Conservation (phyloP, 805 yeast genomes). For the Wickerhamiella allomyrinae region DNA sequence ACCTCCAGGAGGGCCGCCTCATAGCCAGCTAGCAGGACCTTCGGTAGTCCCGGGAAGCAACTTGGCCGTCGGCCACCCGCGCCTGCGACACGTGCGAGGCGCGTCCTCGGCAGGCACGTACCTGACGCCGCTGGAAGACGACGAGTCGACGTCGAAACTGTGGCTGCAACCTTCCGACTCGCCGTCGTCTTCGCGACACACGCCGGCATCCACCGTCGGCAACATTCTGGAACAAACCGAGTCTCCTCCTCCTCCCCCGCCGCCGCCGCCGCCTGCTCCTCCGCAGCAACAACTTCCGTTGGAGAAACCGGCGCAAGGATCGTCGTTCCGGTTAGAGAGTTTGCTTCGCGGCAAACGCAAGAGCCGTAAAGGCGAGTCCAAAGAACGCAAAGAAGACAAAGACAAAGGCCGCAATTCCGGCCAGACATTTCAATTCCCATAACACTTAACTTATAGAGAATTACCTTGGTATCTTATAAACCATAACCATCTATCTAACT, state of each 20-base stretch:
- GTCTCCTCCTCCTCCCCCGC: too few species aligned
- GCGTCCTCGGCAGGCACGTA: neutral
- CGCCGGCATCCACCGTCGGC: neutral
- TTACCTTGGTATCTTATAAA: too few species aligned
- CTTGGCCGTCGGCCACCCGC: slow-evolving; percentile 5
- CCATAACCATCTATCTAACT: too few species aligned
- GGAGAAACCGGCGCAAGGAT: too few species aligned
- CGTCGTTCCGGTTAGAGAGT: slow-evolving; percentile 25
- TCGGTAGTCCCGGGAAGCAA: slow-evolving; percentile 1
- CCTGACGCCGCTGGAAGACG: neutral
- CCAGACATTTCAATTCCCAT: slow-evolving; percentile 15
- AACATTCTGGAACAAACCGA: neutral
- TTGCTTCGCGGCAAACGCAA: slow-evolving; percentile 21
- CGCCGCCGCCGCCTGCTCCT: too few species aligned
- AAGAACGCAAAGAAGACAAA: slow-evolving; percentile 10
- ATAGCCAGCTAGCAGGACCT: too few species aligned
- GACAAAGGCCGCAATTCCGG: neutral
- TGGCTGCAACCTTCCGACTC: neutral
- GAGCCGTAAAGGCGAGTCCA: slow-evolving; percentile 12
- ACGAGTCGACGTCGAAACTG: neutral
- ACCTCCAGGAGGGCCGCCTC: too few species aligned
- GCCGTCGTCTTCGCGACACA: neutral
- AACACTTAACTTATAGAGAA: neutral
- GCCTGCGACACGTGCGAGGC: slow-evolving; percentile 1
- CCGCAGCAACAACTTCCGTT: neutral